Evolutionary conservation across 1,139 yeast genomes (phyloP).

Genomic region (Suhomyces yuchorum): DNA sequence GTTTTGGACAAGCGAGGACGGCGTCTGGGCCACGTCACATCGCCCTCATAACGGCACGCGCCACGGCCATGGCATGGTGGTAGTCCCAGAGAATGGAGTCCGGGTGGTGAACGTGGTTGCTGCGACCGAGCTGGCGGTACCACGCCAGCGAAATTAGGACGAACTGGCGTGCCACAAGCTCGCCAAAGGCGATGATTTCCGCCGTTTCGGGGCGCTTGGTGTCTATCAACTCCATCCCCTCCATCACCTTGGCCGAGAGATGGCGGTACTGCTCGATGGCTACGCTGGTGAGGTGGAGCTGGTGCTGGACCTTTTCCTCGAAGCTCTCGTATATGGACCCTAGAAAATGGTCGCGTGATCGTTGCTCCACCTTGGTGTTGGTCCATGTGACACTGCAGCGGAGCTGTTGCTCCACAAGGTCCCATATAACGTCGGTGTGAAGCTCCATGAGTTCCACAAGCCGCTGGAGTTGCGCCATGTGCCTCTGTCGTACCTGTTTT

Average conservation of each 20-base stretch:
- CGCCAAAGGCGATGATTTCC: neutral
- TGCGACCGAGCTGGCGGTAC: constrained; percentile 3
- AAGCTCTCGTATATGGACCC: constrained; percentile 24
- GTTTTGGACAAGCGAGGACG: too few species aligned
- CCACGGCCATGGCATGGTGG: constrained; percentile 5
- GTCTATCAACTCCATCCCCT: neutral
- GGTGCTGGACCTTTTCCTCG: constrained; percentile 19
- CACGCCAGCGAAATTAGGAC: constrained; percentile 7
- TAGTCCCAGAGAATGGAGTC: neutral
- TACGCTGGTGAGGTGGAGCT: constrained; percentile 7
- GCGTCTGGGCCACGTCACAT: too few species aligned
- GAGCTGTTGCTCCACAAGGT: constrained; percentile 20
- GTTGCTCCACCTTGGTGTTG: constrained; percentile 16
- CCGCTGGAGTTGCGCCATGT: neutral
- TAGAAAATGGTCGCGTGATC: constrained; percentile 13
- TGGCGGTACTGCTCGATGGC: neutral
- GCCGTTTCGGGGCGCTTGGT: neutral
- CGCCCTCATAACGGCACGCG: neutral
- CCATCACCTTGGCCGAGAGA: neutral
- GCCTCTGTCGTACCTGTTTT: too few species aligned
- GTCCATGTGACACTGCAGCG: constrained; percentile 23
- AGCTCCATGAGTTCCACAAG: neutral
- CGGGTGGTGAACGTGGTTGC: neutral
- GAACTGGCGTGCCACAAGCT: constrained; percentile 4
- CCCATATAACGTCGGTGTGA: neutral